Base-by-base conservation (phyloP, 768 basidiomycete species). In the Cyclocybe aegerita region DNA sequence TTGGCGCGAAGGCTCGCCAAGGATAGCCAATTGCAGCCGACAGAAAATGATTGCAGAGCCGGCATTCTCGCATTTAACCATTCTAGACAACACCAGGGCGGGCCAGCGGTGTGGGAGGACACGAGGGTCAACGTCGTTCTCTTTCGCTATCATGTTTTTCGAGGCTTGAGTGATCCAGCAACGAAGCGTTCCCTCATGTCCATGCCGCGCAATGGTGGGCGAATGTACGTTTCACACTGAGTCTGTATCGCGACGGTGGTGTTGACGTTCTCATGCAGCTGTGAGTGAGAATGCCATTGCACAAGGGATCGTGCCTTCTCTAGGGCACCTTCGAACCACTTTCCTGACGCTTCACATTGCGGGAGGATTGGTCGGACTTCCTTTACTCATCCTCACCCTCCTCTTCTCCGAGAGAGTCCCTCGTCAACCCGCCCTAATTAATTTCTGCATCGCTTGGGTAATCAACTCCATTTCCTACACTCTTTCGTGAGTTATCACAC, bases 391-490 rank as follows among this genome's bases (percentile, higher is more conserved):
- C 31, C 52, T 71, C 9, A 80, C 76, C 9, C 74, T 75, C 43
- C 57, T 77, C 12, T 50, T 74, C 16, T 74, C 71, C 9, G 76
- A 69, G 56, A 71, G 67, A 38, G 61, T 74, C 23, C 63, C 67
- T 34, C 75, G 78, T 48, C 79, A 77, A 46, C 77, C 80, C 0
- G 75, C 76, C 1, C 70, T 83, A 56, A 63, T 83, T 52, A 84
- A 85, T 52, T 77, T 83, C 53, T 83, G 80, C 49, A 46, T 77
- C n/a, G 71, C 76, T 40, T 80, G 80, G 80, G 71, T 78, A 8
- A 55, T 83, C 37, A 82, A 76, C 56, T 83, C 82, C 4, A 59
- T 83, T 49, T 66, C 72, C 31, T 79, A 75, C 57, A 76, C 71
- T 57, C 52, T 85, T 14, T 59, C 74, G 83, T 83, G 53, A 65